Evolutionary conservation across 495 filamentous ascomycete genomes (phyloP), one percentile per base, ranked within the genome.

Genomic region (Aspergillus taichungensis): DNA sequence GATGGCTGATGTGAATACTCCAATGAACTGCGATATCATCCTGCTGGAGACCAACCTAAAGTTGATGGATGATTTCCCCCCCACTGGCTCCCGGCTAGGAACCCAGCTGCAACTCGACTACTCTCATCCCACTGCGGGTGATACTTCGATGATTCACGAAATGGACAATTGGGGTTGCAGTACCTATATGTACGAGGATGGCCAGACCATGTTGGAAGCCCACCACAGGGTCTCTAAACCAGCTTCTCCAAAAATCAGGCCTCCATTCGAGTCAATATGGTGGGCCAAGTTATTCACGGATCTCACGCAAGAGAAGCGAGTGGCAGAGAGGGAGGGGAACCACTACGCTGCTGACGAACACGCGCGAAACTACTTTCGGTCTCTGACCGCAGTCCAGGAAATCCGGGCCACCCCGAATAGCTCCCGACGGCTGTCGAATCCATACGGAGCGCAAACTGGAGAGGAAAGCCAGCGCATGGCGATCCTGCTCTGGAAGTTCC

Each of bases 401-500:
- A 52, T 78, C 5, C 64, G 66, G 13, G 69, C 70, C 12, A 54
- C 54, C 0, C 51, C 62, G 10, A 49, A 60, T 24, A 64, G 46
- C 40, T 56, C 60, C 27, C 58, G 62, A 6, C 60, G 61, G 0
- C 43, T 65, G 8, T 56, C 62, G 2, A 66, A 46, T 37, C 61
- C 60, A 30, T 64, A 61, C 45, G 53, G 60, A 10, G 46, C 45
- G 11, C 49, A 62, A 14, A 42, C 55, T 6, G 50, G 50, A 12
- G 62, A 64, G 9, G 61, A 69, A 29, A 65, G 61, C 41, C 66
- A 69, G 49, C 57, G 69, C 13, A 67, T 76, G 56, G 72, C 74
- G 3, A 62, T 77, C 37, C 46, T 79, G 8, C 59, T 75, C 8
- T 79, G 75, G 75, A 75, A 70, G 38, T 78, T 78, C 52, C 68